phyloP scores from a whole-genome alignment of 805 yeast genomes.

The Candida hispaniensis region DNA sequence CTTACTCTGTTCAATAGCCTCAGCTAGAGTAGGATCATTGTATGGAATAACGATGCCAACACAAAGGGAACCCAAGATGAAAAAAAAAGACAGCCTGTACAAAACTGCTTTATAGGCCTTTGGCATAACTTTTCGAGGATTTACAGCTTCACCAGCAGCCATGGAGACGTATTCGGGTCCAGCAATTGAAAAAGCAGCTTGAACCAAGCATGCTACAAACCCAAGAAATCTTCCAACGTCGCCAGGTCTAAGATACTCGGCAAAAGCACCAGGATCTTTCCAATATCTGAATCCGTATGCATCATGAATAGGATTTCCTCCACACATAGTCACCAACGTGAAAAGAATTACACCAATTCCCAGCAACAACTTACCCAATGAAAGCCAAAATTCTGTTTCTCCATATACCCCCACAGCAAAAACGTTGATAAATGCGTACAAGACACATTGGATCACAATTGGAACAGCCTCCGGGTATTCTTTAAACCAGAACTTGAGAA shows the following conservation, averaged over 20 bases:
- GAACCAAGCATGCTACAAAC: slow-evolving; percentile 53
- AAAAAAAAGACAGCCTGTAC: slow-evolving; percentile 54
- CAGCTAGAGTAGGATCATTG: slow-evolving; percentile 49
- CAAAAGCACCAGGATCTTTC: slow-evolving; percentile 46
- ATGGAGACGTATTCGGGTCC: slow-evolving; percentile 82
- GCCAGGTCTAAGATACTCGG: slow-evolving; percentile 45
- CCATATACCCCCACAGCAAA: slow-evolving; percentile 71
- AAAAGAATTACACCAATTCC: slow-evolving; percentile 67
- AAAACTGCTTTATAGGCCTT: slow-evolving; percentile 69
- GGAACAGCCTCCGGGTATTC: slow-evolving; percentile 66
- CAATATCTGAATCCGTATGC: slow-evolving; percentile 50
- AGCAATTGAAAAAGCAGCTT: slow-evolving; percentile 69
- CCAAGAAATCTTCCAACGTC: slow-evolving; percentile 59
- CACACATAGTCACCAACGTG: slow-evolving; percentile 74
- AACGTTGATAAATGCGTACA: slow-evolving; percentile 54
- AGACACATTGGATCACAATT: slow-evolving; percentile 49
- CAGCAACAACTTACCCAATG: slow-evolving; percentile 60
- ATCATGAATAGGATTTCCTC: slow-evolving; percentile 71
- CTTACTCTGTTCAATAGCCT: slow-evolving; percentile 47
- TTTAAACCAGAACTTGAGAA: slow-evolving; percentile 71
- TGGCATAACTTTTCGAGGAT: slow-evolving; percentile 66
- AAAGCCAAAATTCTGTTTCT: slow-evolving; percentile 71
- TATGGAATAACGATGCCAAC: slow-evolving; percentile 69
- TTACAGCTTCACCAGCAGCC: slow-evolving; percentile 72
- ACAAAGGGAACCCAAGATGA: slow-evolving; percentile 62